Evolutionary conservation across 192 early-diverging fungal species (phyloP).

Genomic region (Umbelopsis sp.): DNA sequence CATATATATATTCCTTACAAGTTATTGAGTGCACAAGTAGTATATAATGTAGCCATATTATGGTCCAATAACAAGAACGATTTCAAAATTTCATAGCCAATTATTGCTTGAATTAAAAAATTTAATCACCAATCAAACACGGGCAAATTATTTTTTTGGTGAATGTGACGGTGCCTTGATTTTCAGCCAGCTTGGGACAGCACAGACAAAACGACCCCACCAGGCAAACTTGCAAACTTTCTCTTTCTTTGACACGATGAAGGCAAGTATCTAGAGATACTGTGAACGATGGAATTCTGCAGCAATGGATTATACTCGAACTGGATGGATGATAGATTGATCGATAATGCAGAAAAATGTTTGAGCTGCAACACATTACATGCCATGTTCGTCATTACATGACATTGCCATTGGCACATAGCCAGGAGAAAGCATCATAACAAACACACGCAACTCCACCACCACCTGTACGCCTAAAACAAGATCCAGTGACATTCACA

Average conservation of each 20-base stretch:
- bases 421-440: not conserved
- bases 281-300: not conserved
- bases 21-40: too few relatives aligned
- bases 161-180: conserved; percentile 2
- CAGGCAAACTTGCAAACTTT: not conserved
- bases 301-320: not conserved
- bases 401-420: too few relatives aligned
- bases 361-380: not conserved
- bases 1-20: too few relatives aligned
- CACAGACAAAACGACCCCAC: not conserved
- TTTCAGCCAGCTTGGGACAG: not conserved
- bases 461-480: not conserved
- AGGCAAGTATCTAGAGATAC: not conserved
- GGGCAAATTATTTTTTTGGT: conserved; percentile 11
- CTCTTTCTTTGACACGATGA: conserved; percentile 16
- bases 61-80: not conserved
- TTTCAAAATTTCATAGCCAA: not conserved
- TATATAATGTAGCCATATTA: not conserved
- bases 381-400: not conserved
- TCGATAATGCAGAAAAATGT: not conserved
- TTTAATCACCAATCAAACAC: conserved; percentile 50
- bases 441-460: not conserved
- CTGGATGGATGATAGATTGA: not conserved
- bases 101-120: not conserved
- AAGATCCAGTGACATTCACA: too few relatives aligned